These are phyloP conservation scores for Ascoidea tarda DNA, from an alignment of 805 yeast species.

Conservation along the genomic window DNA sequence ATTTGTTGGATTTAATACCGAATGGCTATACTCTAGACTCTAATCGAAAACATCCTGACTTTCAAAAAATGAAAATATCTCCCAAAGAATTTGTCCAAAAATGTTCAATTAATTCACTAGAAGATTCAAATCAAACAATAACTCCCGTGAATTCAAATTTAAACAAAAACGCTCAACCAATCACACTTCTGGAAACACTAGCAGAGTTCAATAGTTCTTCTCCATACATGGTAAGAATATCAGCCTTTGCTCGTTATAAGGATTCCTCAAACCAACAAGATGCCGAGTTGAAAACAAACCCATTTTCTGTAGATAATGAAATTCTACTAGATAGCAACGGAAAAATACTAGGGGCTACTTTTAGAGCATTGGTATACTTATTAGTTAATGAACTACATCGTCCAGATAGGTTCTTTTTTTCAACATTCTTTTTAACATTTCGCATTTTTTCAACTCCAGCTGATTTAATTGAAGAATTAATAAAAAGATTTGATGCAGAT, in stretches of 20 bases:
- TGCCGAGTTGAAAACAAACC: background rate
- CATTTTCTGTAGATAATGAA: background rate
- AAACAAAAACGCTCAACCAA: background rate
- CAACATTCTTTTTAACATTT: conserved; percentile 68
- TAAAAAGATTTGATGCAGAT: conserved; percentile 45
- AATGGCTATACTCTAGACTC: conserved; percentile 51
- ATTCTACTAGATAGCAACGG: conserved; percentile 26
- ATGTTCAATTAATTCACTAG: conserved; percentile 49
- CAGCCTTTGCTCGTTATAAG: background rate
- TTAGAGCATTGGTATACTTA: conserved; percentile 49
- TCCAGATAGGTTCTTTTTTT: conserved; percentile 52
- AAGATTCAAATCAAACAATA: conserved; percentile 11
- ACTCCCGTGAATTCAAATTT: background rate
- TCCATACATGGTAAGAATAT: background rate
- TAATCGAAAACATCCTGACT: conserved; percentile 56
- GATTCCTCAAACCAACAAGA: background rate
- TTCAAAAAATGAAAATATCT: conserved; percentile 37
- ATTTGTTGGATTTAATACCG: conserved; percentile 31
- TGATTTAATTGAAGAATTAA: conserved; percentile 55
- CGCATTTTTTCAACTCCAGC: conserved; percentile 54
- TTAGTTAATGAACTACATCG: conserved; percentile 50
- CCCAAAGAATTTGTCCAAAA: conserved; percentile 45
- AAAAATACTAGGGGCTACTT: conserved; percentile 52
- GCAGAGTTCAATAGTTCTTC: background rate
- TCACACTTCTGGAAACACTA: too few species aligned